Conservation (phyloP, 2,329 filamentous ascomycete genomes). For the Orbilia oligospora region DNA sequence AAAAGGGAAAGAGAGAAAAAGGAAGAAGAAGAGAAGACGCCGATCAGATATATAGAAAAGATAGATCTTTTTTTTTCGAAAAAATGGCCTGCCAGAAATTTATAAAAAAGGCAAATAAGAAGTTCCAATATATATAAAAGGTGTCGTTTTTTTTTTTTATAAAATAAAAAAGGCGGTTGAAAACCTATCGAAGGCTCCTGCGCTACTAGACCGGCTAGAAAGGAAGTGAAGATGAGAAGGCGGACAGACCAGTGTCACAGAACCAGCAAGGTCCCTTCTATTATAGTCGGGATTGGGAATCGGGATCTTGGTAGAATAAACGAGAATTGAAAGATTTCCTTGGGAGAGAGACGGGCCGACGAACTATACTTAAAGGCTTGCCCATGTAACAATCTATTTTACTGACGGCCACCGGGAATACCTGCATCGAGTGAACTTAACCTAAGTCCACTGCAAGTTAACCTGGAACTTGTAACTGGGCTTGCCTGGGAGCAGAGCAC, state of each 20-base stretch:
- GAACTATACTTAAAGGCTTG: constrained; percentile 60
- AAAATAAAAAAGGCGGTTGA: constrained; percentile 26
- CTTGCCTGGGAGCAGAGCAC: constrained; percentile 28
- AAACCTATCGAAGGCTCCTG: constrained; percentile 58
- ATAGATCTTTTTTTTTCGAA: constrained; percentile 19
- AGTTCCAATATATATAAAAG: constrained; percentile 11
- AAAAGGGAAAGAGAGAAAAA: constrained; percentile 5
- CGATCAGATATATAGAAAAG: constrained; percentile 26
- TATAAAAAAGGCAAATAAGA: constrained; percentile 34
- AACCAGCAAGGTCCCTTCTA: constrained; percentile 56
- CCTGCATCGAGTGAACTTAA: constrained; percentile 19
- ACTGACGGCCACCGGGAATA: constrained; percentile 28
- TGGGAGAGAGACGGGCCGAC: constrained; percentile 55
- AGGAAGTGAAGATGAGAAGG: constrained; percentile 60
- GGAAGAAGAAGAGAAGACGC: constrained; percentile 10
- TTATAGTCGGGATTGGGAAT: constrained; percentile 51
- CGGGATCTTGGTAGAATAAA: constrained; percentile 52
- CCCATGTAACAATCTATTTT: constrained; percentile 39
- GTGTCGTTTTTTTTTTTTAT: background rate
- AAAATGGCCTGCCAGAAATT: constrained; percentile 26
- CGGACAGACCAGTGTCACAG: constrained; percentile 58
- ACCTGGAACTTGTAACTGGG: constrained; percentile 30
- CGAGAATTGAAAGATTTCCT: constrained; percentile 37
- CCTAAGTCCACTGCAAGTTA: too few species aligned
- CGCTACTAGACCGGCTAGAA: constrained; percentile 59